Evolutionary conservation across 805 yeast genomes (phyloP), one percentile per base, ranked within the genome.

Genomic region (Yarrowia deformans): DNA sequence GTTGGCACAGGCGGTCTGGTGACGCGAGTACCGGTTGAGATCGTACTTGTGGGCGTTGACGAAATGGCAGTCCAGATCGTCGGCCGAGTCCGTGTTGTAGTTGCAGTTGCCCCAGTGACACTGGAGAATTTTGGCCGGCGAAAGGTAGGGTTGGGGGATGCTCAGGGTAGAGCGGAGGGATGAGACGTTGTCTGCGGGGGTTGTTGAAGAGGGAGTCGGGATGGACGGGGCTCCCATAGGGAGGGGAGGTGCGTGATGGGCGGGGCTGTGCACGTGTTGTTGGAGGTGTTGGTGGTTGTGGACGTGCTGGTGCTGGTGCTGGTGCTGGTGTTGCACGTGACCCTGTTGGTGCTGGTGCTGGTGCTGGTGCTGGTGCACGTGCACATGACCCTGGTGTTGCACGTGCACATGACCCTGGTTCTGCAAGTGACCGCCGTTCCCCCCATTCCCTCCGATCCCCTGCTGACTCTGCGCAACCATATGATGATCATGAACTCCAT

Each of bases 51-150:
- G 74, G 8, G 76, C 77, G 2, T 77, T 74, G 16, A 79, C 73
- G 8, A 85, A 74, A 74, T 85, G 88, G 49, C 81, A 80, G 69
- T 85, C 86, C 42, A 86, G 73, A 32, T 81, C 81, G 3, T 79
- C 70, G 8, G 82, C 71, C 40, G 79, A 80, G 39, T 80, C 77
- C 54, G 84, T 80, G 35, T 73, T 74, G 55, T 81, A 80, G 12
- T 77, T 76, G 75, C 97, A 91, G 69, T 84, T 81, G 61, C 86
- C 87, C 96, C 96, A 91, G 75, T 86, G 84, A 77, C 96, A 90
- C 43, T 71, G 71, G 14, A 72, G 69, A 10, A 60, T 49, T 29
- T 69, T 71, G 16, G 64, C 52, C 5, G 73, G 72, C 13, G 69
- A 67, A 6, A 64, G 56, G 18, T 60, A 40, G 32, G 48, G 39